A percentile compares a stretch with the other conserved stretches of the same genome.
phyloP scores from a whole-genome alignment of 495 filamentous ascomycete genomes.

The Endocarpon pusillum region DNA sequence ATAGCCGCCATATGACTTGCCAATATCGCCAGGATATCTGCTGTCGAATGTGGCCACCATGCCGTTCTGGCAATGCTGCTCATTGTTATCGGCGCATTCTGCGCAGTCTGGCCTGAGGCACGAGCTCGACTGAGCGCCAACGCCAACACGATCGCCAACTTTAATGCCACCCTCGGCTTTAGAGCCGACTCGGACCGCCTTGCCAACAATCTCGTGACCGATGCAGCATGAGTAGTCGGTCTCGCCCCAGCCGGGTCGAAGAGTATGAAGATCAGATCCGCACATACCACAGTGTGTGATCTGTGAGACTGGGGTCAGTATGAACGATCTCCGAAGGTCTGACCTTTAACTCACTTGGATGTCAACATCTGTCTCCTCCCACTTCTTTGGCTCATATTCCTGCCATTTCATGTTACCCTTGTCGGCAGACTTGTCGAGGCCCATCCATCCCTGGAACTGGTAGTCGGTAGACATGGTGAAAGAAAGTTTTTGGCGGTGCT shows the following conservation, averaged over 20 bases:
- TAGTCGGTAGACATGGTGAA: constrained; percentile 23
- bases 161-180: constrained; percentile 43
- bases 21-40: constrained; percentile 36
- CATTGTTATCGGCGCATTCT: constrained; percentile 42
- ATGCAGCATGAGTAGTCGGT: constrained; percentile 57
- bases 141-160: constrained; percentile 67
- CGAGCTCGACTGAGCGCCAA: constrained; percentile 61
- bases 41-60: constrained; percentile 52
- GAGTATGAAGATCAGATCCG: constrained; percentile 59
- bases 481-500: constrained; percentile 13
- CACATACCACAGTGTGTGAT: constrained; percentile 79
- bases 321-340: constrained; percentile 2
- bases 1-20: constrained; percentile 51
- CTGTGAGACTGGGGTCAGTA: constrained; percentile 9
- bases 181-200: constrained; percentile 49
- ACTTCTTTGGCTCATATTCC: constrained; percentile 60
- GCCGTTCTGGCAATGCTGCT: constrained; percentile 47
- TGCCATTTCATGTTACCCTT: constrained; percentile 57
- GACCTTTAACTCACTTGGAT: constrained; percentile 15
- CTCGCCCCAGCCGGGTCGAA: constrained; percentile 56
- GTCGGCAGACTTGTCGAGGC: constrained; percentile 36
- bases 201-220: constrained; percentile 77
- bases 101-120: constrained; percentile 53
- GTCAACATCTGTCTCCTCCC: constrained; percentile 55
- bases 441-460: constrained; percentile 73